Evolutionary conservation across 78 protist species (phyloP), one percentile per base, ranked within the genome.

Genomic region (Protostelium mycophagum): DNA sequence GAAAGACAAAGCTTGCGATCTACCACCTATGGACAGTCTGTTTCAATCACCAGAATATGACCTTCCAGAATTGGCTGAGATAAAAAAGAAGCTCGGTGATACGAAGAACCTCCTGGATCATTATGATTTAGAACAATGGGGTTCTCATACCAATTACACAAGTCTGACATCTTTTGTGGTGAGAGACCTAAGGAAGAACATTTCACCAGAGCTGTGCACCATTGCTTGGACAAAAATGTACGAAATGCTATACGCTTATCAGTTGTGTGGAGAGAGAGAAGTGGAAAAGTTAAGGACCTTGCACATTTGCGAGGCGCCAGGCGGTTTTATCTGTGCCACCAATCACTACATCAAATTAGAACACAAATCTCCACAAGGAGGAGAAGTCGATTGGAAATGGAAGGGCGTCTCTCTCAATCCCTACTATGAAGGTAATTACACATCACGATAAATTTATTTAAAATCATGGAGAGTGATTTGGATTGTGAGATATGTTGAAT

Each of bases 291-390:
- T 89, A 29, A 34, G 0, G 73, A 38, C 89, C 28, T 34, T 86
- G 10, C 94, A 91, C 34, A 28, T 88, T n/a, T 91, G 94, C 85
- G 94, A 91, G 87, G 94, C 94, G 16, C 94, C 94, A 1, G 94
- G 94, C 0, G 91, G 84, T 0, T 91, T 91, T n/a, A 85, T 91
- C 38, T 28, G 83, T 85, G 88, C 89, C 51, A 85, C 85, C 0
- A 88, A 88, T 38, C 94, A 91, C 51, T 88, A 86, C 85, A 28
- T 91, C 35, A 87, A 38, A 38, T 36, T 37, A 31, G n/a, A 38
- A 5, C 35, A n/a, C 1, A 63, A 36, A 0, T 0, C 0, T 1
- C 29, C 83, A 0, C 37, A 16, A 28, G 51, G 85, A 1, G 9
- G 28, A 34, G 84, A 0, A 83, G 51, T 87, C 16, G 5, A 84